Conservation (phyloP, 371 early-diverging fungal genomes). For the Basidiobolus meristosporus region DNA sequence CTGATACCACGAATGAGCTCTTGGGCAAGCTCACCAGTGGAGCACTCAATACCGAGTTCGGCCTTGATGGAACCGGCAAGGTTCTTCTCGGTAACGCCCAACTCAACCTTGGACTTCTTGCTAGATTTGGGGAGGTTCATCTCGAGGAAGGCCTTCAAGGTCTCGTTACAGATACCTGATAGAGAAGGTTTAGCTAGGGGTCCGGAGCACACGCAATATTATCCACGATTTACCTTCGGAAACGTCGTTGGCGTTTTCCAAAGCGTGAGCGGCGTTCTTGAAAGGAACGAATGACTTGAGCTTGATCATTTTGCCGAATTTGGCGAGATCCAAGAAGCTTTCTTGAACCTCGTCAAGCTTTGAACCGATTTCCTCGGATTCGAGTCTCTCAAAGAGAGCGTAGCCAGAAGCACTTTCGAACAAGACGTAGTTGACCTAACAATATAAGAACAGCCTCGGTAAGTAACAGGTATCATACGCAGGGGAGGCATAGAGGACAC, state of each 20-base stretch:
- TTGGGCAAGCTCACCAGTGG: constrained; percentile 55
- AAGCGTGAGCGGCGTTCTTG: constrained; percentile 90
- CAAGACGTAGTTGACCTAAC: constrained; percentile 20
- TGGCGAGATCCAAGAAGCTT: constrained; percentile 63
- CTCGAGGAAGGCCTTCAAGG: constrained; percentile 83
- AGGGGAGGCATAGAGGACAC: too few relatives aligned
- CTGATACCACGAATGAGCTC: constrained; percentile 89
- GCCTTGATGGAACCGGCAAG: constrained; percentile 78
- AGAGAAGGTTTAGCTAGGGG: neutral
- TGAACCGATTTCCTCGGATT: constrained; percentile 88
- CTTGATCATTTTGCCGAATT: constrained; percentile 80
- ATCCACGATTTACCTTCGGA: constrained; percentile 74
- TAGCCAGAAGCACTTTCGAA: constrained; percentile 94
- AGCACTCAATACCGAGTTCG: constrained; percentile 56
- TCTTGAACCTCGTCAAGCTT: constrained; percentile 79
- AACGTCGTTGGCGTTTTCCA: constrained; percentile 92
- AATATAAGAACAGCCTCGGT: too few relatives aligned
- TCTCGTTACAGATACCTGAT: constrained; percentile 55
- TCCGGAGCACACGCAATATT: too few relatives aligned
- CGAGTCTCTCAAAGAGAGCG: constrained; percentile 83
- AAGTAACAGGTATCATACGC: too few relatives aligned
- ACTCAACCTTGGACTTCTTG: constrained; percentile 34
- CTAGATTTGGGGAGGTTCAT: constrained; percentile 72
- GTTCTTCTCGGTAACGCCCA: constrained; percentile 90
- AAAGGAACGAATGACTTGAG: constrained; percentile 90